Base-by-base conservation (phyloP, 345 rosid species). In the Moricandia moricandioides region DNA sequence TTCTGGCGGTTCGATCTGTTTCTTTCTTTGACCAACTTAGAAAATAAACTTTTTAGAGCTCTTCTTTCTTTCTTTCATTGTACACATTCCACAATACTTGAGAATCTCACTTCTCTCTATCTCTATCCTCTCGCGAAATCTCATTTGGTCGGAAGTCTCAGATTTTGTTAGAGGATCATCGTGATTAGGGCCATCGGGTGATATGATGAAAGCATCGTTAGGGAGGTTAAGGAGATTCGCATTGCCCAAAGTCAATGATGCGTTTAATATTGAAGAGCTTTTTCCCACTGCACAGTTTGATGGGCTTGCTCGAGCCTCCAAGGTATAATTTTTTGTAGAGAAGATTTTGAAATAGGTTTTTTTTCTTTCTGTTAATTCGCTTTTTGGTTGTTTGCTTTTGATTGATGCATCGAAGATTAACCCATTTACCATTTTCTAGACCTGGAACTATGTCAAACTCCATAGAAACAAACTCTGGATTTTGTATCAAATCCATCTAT, bases 261-360 rank as follows among this genome's bases (percentile, higher is more conserved):
- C 73, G 51, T 86, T 73, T 86, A 95, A 88, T 64, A 84, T 87
- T 34, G 76, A 77, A 16, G 95, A 88, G 69, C 63, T 81, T 67
- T 71, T 81, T 2, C 82, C 87, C 58, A 78, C 91, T 0, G 81
- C 89, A 52, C 91, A 85, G 71, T 74, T 90, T 70, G 93, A 90
- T 65, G 96, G 84, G 37, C 96, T 94, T 76, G 88, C 86, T 67
- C 88, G 88, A 64, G 96, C 97, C 56, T 82, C 96, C 8, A 85
- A 85, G 97, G 98, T 91, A 47, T 16, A 47, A 1, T 0, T 45
- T n/a, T 45, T 13, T 45, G 51, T 45, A 45, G 51, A 45, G 13
- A 17, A 45, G 51, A n/a, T 45, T 40, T 40, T 40, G 4, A 40
- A 8, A 9, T 35, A 7, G 39, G n/a, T n/a, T n/a, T n/a, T n/a